A percentile compares a stretch with the other conserved stretches of the same genome.
phyloP scores from a whole-genome alignment of 176 grass and related monocot genomes.

The Thinopyrum elongatum region DNA sequence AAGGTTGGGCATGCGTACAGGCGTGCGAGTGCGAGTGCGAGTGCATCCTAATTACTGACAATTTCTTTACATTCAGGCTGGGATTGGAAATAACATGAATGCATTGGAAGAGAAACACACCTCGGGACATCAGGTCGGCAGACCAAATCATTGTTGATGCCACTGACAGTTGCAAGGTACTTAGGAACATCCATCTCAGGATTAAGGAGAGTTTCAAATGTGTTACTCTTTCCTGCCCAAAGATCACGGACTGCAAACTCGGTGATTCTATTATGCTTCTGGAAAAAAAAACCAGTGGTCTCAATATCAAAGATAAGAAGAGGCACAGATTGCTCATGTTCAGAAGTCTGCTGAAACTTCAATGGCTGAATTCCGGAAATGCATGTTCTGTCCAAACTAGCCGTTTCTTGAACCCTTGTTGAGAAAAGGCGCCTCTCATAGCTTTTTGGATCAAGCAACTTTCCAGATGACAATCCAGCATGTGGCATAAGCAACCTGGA shows the following conservation, averaged over 20 bases:
- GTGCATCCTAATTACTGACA: not conserved
- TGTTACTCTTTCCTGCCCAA: slow-evolving; percentile 71
- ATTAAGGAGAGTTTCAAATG: slow-evolving; percentile 84
- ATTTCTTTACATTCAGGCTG: not conserved
- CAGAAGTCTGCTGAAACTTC: slow-evolving; percentile 22
- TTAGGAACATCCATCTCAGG: slow-evolving; percentile 37
- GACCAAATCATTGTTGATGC: slow-evolving; percentile 55
- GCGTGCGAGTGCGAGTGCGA: not conserved
- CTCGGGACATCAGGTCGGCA: slow-evolving; percentile 63
- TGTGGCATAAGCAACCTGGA: slow-evolving; percentile 29
- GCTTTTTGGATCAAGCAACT: slow-evolving; percentile 28
- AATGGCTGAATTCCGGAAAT: slow-evolving; percentile 18
- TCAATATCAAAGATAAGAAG: slow-evolving; percentile 74
- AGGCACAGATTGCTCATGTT: slow-evolving; percentile 42
- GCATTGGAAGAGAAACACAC: slow-evolving; percentile 24
- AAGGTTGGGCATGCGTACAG: not conserved
- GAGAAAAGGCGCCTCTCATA: slow-evolving; percentile 36
- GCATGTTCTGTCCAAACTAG: slow-evolving; percentile 34
- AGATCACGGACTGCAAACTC: slow-evolving; percentile 74
- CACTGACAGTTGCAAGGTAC: not conserved
- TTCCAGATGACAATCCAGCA: slow-evolving; percentile 33
- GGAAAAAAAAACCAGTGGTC: slow-evolving; percentile 57
- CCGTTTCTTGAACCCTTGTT: slow-evolving; percentile 22
- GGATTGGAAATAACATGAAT: not conserved
- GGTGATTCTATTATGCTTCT: slow-evolving; percentile 46